Conservation (phyloP, 208 protist species). For the Balamuthia mandrillaris region DNA sequence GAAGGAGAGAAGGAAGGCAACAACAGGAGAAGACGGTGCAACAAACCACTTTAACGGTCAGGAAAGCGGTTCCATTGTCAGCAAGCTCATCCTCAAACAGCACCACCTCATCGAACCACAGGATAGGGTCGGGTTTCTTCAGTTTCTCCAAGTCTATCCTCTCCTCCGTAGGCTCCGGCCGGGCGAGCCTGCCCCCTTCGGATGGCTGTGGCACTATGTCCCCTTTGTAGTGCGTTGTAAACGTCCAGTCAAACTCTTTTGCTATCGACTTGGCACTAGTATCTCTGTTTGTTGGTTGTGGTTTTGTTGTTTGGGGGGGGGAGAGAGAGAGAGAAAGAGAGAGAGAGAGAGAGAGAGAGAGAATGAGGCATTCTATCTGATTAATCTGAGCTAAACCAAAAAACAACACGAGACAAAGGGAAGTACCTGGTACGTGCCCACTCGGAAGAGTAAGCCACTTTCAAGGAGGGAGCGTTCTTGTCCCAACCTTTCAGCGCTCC, state of each 20-base stretch:
- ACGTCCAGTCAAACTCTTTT: constrained; percentile 17
- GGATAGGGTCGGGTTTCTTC: neutral
- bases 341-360: too few species aligned
- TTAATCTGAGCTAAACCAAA: too few species aligned
- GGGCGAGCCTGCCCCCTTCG: neutral
- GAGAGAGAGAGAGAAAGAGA: too few species aligned
- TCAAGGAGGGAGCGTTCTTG: neutral
- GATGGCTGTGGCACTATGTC: neutral
- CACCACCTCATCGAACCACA: constrained; percentile 14
- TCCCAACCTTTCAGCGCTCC: neutral
- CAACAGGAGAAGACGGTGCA: neutral
- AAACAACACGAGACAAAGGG: neutral
- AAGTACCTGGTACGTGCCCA: neutral
- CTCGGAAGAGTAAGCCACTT: constrained; percentile 12
- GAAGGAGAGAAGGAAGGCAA: neutral
- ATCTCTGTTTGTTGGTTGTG: too few species aligned
- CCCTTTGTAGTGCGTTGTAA: neutral
- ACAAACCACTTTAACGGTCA: neutral
- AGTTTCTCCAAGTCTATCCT: neutral
- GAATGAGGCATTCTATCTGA: too few species aligned
- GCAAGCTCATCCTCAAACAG: constrained; percentile 27
- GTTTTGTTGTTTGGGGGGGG: too few species aligned
- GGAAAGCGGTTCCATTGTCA: neutral
- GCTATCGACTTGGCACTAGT: neutral
- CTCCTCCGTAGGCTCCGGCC: neutral